phyloP scores from a whole-genome alignment of 306 rosid species.

The Trifolium repens region DNA sequence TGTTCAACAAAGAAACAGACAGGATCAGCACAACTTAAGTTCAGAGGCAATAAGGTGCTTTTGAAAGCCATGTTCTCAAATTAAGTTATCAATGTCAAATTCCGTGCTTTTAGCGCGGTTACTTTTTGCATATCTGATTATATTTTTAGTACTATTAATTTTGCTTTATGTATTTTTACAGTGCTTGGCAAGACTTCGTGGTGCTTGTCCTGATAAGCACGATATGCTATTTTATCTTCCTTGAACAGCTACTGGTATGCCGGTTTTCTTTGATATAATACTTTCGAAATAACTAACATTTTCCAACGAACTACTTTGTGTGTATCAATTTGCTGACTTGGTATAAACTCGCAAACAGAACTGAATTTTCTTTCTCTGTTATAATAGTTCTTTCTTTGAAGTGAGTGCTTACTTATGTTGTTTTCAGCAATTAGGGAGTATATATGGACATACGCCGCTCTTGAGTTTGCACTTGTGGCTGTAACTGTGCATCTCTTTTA shows the following conservation, averaged over 20 bases:
- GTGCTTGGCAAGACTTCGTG: conserved; percentile 99
- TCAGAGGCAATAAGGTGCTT: conserved; percentile 73
- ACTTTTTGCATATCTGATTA: conserved; percentile 5
- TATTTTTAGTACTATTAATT: too few relatives aligned
- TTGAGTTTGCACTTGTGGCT: conserved; percentile 94
- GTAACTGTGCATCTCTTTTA: conserved; percentile 74
- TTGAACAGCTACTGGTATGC: conserved; percentile 97
- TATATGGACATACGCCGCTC: conserved; percentile 97
- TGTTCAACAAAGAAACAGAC: conserved; percentile 56
- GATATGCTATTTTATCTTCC: conserved; percentile 94
- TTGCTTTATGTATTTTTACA: too few relatives aligned
- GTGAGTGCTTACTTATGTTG: conserved; percentile 24
- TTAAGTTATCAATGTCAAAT: conserved; percentile 31
- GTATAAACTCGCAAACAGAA: conserved; percentile 52
- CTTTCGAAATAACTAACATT: conserved; percentile 34
- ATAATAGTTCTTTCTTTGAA: too few relatives aligned
- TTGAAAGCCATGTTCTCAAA: conserved; percentile 20
- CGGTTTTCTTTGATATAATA: conserved; percentile 37
- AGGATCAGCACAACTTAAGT: conserved; percentile 52
- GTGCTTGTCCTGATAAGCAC: conserved; percentile 92
- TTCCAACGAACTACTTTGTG: conserved; percentile 2
- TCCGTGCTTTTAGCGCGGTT: not conserved
- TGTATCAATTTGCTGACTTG: conserved; percentile 40
- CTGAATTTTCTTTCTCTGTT: not conserved
- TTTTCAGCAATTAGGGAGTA: conserved; percentile 90